Percentiles rank a stretch among this genome's conserved stretches.
These are phyloP conservation scores for Chaetomium cochliodes DNA, from an alignment of 495 filamentous ascomycete genomes.

Conservation along the genomic window DNA sequence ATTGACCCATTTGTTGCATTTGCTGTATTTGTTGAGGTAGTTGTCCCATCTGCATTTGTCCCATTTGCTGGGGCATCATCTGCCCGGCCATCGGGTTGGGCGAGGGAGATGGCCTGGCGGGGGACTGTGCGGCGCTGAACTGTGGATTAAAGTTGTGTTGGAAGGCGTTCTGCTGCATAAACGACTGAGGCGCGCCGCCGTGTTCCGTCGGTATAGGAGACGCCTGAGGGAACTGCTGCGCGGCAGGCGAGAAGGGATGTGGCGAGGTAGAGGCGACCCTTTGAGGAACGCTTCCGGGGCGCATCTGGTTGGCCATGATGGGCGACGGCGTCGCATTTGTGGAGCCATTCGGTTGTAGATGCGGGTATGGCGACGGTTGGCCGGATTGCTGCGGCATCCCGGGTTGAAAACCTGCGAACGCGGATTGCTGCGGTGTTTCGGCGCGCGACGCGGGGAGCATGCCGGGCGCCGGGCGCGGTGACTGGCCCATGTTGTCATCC, in stretches of 20 bases:
- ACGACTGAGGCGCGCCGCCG: conserved; percentile 74
- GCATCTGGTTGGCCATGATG: conserved; percentile 71
- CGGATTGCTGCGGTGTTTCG: conserved; percentile 81
- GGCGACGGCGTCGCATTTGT: conserved; percentile 85
- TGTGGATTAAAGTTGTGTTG: conserved; percentile 58
- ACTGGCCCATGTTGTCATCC: conserved; percentile 80
- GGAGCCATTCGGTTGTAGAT: conserved; percentile 78
- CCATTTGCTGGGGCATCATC: conserved; percentile 51
- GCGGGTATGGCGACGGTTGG: conserved; percentile 70
- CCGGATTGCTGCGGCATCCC: conserved; percentile 57
- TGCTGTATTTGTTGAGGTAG: conserved; percentile 32
- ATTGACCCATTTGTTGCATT: conserved; percentile 27
- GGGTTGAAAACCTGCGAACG: conserved; percentile 58
- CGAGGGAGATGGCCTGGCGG: conserved; percentile 49
- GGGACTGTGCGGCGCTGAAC: conserved; percentile 53
- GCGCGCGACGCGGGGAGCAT: conserved; percentile 80
- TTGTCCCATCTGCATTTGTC: conserved; percentile 40
- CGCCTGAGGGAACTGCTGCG: conserved; percentile 72
- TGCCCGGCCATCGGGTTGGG: conserved; percentile 47
- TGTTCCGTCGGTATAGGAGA: conserved; percentile 79
- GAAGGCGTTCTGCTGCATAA: conserved; percentile 58
- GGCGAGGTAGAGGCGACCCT: conserved; percentile 87
- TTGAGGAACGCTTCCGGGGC: conserved; percentile 64
- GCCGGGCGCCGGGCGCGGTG: conserved; percentile 72
- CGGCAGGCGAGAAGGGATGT: conserved; percentile 81